Evolutionary conservation across 441 rosid species (phyloP).

Genomic region (Pelargonium australe): DNA sequence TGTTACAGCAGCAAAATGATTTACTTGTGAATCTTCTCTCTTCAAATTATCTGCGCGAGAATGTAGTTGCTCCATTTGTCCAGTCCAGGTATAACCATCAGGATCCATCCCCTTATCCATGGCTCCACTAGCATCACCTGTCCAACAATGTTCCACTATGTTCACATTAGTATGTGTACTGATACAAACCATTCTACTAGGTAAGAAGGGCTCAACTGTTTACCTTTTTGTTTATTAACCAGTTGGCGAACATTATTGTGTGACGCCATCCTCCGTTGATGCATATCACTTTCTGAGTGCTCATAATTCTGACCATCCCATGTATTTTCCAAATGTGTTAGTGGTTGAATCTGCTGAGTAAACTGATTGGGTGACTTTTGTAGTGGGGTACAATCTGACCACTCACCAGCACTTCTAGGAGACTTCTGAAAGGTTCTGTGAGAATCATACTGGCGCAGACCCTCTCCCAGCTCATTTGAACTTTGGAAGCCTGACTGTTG

Average conservation of each 20-base stretch:
- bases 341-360: conserved; percentile 30
- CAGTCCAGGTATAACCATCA: conserved; percentile 7
- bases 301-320: conserved; percentile 31
- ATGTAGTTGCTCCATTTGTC: conserved; percentile 9
- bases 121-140: conserved; percentile 3
- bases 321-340: conserved; percentile 27
- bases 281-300: conserved; percentile 19
- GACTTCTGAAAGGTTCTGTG: conserved; percentile 35
- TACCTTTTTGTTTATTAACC: conserved; percentile 20
- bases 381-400: conserved; percentile 37
- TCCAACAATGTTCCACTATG: neutral
- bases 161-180: neutral
- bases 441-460: conserved; percentile 28
- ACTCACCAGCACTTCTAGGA: conserved; percentile 26
- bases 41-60: neutral
- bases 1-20: conserved; percentile 3
- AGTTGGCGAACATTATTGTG: conserved; percentile 12
- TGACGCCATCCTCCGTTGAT: conserved; percentile 16
- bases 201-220: neutral
- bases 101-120: conserved; percentile 7
- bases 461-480: conserved; percentile 30
- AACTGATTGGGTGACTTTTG: conserved; percentile 28
- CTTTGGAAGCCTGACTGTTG: conserved; percentile 34
- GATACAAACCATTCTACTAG: neutral
- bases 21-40: conserved; percentile 14